Base-by-base conservation (phyloP, 2,329 filamentous ascomycete species). In the Phialocephala subalpina region DNA sequence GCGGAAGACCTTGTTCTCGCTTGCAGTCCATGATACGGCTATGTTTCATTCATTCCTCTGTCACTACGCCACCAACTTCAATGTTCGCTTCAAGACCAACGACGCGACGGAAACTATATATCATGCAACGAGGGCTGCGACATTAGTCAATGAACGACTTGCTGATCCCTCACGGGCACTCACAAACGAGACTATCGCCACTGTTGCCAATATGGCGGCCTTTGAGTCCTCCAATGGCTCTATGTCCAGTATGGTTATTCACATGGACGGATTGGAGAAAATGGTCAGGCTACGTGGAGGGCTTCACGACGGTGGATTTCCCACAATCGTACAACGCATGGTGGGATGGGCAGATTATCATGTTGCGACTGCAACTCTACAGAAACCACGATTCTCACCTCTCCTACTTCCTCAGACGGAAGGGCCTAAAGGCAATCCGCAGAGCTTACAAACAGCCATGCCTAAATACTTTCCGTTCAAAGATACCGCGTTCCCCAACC, bases 281-380 rank as follows among this genome's bases (percentile, higher is more conserved):
- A 69, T 69, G 65, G 63, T 69, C 3, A 55, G 36, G 12, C 42
- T 67, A 27, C 59, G 67, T 20, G 67, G 67, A 6, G 67, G 67
- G 5, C 42, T 69, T 49, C 58, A 62, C 8, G 35, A 67, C 3
- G 64, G 60, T 14, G 61, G 64, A 11, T 63, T 68, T 36, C 22
- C 67, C 16, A 45, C 56, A n/a, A 60, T 60, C 40, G 58, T 65
- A 9, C 67, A 66, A 57, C 60, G 67, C 7, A 58, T 64, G 35
- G 66, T 68, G 18, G 64, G 58, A 42, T 67, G 59, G 64, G 40
- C 64, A 2, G 64, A 66, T 42, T 61, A 57, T 49, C 60, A 66
- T 42, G 38, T 38, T 18, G 64, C 64, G 4, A 63, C 38, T 22
- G 60, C 61, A 16, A 47, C 62, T 9, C 47, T 62, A 18, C 49